Evolutionary conservation across 2,329 filamentous ascomycete species (phyloP), one percentile per base, ranked within the genome.

Genomic region (Chrysoporthe austroafricana): DNA sequence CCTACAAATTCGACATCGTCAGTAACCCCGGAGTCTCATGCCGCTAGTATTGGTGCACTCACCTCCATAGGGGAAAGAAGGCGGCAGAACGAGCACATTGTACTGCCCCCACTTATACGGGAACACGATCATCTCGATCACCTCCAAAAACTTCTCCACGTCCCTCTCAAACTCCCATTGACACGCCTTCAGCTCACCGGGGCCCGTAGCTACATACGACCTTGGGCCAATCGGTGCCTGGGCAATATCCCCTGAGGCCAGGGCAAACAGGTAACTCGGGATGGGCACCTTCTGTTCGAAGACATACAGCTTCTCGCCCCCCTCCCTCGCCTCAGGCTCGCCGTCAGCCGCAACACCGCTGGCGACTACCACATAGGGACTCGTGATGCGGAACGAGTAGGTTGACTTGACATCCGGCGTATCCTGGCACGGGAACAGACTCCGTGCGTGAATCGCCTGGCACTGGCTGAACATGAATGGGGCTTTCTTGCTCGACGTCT

Each of bases 401-500:
- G 94, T 96, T n/a, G 92, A 94, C 83, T 99, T 99, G 74, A 97
- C 92, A 77, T 97, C 95, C 3, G 96, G 96, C 0, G 96, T 98
- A 77, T 99, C 96, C 82, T 98, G 95, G 80, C 95, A 98, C 7
- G 96, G 96, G 79, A 98, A 97, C 70, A 98, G 87, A 60, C 94
- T 97, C 69, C 96, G 90, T 56, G 93, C 93, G 75, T 98, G 94
- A 75, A 97, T 98, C 64, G 95, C 94, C 83, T 99, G 95, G 79
- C 94, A 97, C 82, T 98, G 96, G 57, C 93, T 96, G 83, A 98
- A 98, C 90, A 98, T 95, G 80, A 97, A 98, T 1, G 95, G 95
- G 73, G 96, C 91, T 79, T 94, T 96, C 83, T 94, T 94, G 86
- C 97, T 97, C 68, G 92, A 93, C 0, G 96, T 98, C 82, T 98